Conservation (phyloP, 75 land plant genomes). For the Larix kaempferi region DNA sequence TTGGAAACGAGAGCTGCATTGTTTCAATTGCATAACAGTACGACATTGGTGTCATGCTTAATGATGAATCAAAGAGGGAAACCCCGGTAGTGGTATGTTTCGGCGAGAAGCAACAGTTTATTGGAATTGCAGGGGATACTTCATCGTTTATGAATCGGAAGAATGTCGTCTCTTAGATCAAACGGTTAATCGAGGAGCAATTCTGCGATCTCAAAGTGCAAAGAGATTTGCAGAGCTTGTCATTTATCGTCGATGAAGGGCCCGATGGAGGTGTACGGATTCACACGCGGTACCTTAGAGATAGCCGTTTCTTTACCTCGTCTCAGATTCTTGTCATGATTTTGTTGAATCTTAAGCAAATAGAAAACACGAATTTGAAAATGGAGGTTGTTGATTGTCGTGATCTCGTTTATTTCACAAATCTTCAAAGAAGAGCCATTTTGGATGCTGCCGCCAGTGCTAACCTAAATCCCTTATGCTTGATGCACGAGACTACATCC, state of each 20-base stretch:
- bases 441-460: too few species aligned
- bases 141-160: slow-evolving; percentile 64
- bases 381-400: too few species aligned
- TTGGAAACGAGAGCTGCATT: slow-evolving; percentile 81
- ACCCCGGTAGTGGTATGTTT: slow-evolving; percentile 82
- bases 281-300: slow-evolving; percentile 36
- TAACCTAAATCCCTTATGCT: too few species aligned
- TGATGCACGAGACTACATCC: slow-evolving; percentile 58
- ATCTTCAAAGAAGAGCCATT: too few species aligned
- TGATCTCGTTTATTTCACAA: slow-evolving; percentile 46
- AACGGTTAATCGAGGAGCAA: slow-evolving; percentile 56
- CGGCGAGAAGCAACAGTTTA: too few species aligned
- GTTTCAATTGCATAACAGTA: slow-evolving; percentile 78
- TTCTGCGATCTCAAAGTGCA: slow-evolving; percentile 71
- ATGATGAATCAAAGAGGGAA: too few species aligned
- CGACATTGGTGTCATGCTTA: slow-evolving; percentile 79
- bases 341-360: slow-evolving; percentile 38
- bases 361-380: slow-evolving; percentile 50
- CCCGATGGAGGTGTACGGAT: slow-evolving; percentile 41
- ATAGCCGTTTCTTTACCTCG: slow-evolving; percentile 27
- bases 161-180: slow-evolving; percentile 72
- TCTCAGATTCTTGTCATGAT: too few species aligned
- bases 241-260: slow-evolving; percentile 41
- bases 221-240: slow-evolving; percentile 28
- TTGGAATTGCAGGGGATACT: slow-evolving; percentile 77